Percentiles rank a stretch among this genome's conserved stretches.
Conservation (phyloP, 2,329 filamentous ascomycete species). For the Alternaria ventricosa region DNA sequence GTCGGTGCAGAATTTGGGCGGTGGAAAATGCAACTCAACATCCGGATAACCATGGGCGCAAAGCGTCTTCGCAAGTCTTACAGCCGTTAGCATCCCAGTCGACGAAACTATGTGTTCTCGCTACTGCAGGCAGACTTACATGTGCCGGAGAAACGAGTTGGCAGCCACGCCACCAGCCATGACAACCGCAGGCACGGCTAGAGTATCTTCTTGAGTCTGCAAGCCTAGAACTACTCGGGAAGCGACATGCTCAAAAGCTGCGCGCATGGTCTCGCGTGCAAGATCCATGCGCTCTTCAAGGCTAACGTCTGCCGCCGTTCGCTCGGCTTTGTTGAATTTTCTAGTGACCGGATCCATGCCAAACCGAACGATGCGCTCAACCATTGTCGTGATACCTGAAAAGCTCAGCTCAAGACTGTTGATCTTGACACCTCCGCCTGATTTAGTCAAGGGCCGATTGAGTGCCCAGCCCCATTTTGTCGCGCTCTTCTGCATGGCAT, state of each 20-base stretch:
- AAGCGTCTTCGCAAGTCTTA: slow-evolving; percentile 61
- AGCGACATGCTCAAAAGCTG: slow-evolving; percentile 86
- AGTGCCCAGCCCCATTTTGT: slow-evolving; percentile 71
- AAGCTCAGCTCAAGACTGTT: slow-evolving; percentile 60
- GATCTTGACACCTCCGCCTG: slow-evolving; percentile 40
- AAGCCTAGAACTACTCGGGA: slow-evolving; percentile 76
- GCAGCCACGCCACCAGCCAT: slow-evolving; percentile 90
- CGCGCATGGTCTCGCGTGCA: slow-evolving; percentile 75
- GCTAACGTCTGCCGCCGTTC: slow-evolving; percentile 52
- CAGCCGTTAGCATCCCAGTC: slow-evolving; percentile 2
- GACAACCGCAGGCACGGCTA: slow-evolving; percentile 65
- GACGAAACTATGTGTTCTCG: neutral
- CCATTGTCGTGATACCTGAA: slow-evolving; percentile 70
- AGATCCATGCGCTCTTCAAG: slow-evolving; percentile 70
- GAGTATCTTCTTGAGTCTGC: slow-evolving; percentile 35
- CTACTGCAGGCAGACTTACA: slow-evolving; percentile 49
- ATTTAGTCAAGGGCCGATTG: slow-evolving; percentile 68
- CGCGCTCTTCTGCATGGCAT: slow-evolving; percentile 58
- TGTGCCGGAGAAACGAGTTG: slow-evolving; percentile 76
- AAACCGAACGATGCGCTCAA: slow-evolving; percentile 63
- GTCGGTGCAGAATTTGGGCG: slow-evolving; percentile 80
- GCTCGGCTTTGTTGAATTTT: slow-evolving; percentile 37
- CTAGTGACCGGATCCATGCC: slow-evolving; percentile 38
- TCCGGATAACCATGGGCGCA: slow-evolving; percentile 69
- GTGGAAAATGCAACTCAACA: slow-evolving; percentile 75